Percentiles rank a stretch among this genome's conserved stretches.
Conservation (phyloP, 2,329 filamentous ascomycete species). For the Ceratocystiopsis minuta region DNA sequence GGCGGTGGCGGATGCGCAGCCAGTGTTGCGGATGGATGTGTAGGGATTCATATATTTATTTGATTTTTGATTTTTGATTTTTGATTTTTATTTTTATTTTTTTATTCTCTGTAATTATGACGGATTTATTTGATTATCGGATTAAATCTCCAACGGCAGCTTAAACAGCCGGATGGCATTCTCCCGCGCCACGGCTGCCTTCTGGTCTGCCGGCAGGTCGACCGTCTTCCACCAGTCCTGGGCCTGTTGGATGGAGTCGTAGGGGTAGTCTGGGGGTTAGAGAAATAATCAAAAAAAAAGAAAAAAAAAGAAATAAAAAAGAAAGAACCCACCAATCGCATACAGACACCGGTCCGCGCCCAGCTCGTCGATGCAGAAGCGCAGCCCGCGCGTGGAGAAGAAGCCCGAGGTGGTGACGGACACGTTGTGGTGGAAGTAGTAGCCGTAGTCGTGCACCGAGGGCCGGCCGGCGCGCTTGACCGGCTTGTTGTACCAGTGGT, state of each 20-base stretch:
- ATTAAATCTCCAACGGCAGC: constrained; percentile 15
- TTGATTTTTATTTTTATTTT: too few relatives aligned
- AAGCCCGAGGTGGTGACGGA: constrained; percentile 24
- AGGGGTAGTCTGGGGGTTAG: constrained; percentile 16
- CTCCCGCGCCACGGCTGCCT: constrained; percentile 12
- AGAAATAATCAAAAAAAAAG: neutral
- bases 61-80: too few relatives aligned
- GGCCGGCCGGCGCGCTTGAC: constrained; percentile 19
- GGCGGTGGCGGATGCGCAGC: constrained; percentile 21
- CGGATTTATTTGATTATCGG: too few relatives aligned
- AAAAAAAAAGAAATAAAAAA: neutral
- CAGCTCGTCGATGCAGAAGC: constrained; percentile 22
- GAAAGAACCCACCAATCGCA: constrained; percentile 18
- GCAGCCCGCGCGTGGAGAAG: constrained; percentile 21
- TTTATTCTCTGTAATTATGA: too few relatives aligned
- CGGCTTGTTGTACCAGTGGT: constrained; percentile 26
- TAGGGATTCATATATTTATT: too few relatives aligned
- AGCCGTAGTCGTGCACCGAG: constrained; percentile 21
- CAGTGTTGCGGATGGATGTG: constrained; percentile 21
- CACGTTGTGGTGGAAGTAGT: constrained; percentile 22
- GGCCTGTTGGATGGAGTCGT: constrained; percentile 16
- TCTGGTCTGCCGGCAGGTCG: constrained; percentile 13
- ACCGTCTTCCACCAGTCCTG: constrained; percentile 18
- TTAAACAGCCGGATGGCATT: constrained; percentile 19
- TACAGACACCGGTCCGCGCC: constrained; percentile 21